Percentiles rank a stretch among this genome's conserved stretches.
Conservation (phyloP, 257 asterid genomes). For the Gardenia jasminoides region DNA sequence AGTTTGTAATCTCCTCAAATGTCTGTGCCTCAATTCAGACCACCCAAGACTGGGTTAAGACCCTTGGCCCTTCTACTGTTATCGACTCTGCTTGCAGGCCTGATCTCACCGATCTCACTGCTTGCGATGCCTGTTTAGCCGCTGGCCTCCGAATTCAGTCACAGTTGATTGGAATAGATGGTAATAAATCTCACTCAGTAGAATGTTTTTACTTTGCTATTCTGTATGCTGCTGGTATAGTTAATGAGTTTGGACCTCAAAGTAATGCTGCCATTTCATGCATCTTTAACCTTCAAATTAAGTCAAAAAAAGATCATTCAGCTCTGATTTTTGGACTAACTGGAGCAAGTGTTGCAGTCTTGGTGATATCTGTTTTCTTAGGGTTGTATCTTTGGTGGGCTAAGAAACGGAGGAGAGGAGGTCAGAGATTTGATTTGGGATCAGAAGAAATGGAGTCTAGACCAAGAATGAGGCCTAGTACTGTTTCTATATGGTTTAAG, state of each 20-base stretch:
- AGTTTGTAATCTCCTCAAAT: conserved; percentile 49
- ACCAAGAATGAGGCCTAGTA: conserved; percentile 50
- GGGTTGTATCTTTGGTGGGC: conserved; percentile 62
- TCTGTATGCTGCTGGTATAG: conserved; percentile 86
- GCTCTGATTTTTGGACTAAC: conserved; percentile 51
- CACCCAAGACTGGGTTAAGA: conserved; percentile 59
- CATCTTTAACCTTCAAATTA: conserved; percentile 50
- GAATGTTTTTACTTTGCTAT: conserved; percentile 66
- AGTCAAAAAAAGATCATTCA: no score
- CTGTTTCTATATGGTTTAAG: conserved; percentile 66
- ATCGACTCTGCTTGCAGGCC: conserved; percentile 60
- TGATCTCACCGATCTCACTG: conserved; percentile 57
- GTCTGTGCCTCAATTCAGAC: conserved; percentile 65
- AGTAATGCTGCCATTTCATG: conserved; percentile 62
- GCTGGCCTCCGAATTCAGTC: conserved; percentile 66
- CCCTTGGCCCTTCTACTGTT: conserved; percentile 48
- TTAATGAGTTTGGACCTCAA: conserved; percentile 72
- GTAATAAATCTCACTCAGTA: conserved; percentile 64
- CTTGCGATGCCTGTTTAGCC: conserved; percentile 69
- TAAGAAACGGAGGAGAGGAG: conserved; percentile 31
- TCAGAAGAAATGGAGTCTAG: not conserved
- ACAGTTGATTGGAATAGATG: conserved; percentile 59
- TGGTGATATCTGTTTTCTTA: conserved; percentile 32
- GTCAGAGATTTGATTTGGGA: not conserved
- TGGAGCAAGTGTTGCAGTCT: conserved; percentile 56